Conservation (phyloP, 2,329 filamentous ascomycete genomes). For the Mycocentrospora acerina region DNA sequence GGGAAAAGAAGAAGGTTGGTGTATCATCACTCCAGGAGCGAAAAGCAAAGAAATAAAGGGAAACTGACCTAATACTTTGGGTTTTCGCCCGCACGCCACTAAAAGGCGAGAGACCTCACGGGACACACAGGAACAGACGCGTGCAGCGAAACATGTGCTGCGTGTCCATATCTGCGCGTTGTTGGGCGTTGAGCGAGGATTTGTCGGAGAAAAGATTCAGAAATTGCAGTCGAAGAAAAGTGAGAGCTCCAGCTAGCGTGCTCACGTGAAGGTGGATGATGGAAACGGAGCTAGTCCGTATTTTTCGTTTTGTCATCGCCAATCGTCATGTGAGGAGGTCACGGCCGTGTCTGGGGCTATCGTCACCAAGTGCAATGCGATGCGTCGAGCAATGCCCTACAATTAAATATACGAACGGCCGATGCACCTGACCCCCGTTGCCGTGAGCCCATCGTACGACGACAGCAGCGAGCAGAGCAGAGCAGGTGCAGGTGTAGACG, state of each 20-base stretch:
- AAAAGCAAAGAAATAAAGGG: constrained; percentile 11
- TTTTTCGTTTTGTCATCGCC: constrained; percentile 4
- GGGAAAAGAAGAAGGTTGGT: constrained; percentile 79
- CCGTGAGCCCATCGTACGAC: too few species aligned
- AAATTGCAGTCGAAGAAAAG: constrained; percentile 22
- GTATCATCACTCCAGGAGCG: constrained; percentile 68
- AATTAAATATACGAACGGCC: too few species aligned
- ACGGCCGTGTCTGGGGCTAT: too few species aligned
- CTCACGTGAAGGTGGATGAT: not conserved
- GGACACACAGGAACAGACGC: too few species aligned
- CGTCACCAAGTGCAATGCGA: too few species aligned
- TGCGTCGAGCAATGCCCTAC: too few species aligned
- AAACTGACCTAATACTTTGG: constrained; percentile 18
- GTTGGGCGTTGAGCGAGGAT: constrained; percentile 10
- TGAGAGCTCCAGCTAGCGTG: constrained; percentile 16
- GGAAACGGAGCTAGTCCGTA: not conserved
- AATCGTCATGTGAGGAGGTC: not conserved
- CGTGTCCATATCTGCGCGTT: constrained; percentile 4
- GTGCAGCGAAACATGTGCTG: not conserved
- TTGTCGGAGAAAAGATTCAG: constrained; percentile 10
- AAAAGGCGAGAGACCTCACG: too few species aligned
- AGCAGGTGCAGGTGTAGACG: too few species aligned
- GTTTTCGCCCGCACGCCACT: constrained; percentile 6
- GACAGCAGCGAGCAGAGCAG: not conserved
- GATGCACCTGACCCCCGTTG: too few species aligned